Evolutionary conservation across 208 protist genomes (phyloP).

Genomic region (Crithidia sp.): DNA sequence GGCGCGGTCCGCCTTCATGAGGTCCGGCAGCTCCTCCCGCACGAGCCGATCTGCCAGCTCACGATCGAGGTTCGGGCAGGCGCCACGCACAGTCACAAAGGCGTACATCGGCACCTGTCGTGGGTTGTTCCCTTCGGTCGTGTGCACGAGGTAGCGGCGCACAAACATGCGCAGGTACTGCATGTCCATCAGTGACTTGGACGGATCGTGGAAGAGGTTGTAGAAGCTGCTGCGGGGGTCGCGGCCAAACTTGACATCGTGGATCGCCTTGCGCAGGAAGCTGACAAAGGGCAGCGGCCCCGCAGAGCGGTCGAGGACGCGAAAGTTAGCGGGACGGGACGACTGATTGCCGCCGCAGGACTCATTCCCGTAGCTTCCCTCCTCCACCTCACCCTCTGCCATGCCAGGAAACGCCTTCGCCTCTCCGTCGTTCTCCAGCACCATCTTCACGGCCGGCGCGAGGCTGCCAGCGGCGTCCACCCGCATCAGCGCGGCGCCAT

Average conservation of each 20-base stretch:
- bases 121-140: constrained; percentile 76
- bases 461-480: constrained; percentile 14
- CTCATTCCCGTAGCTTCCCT: background rate
- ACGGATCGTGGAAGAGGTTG: constrained; percentile 63
- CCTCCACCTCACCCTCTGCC: background rate
- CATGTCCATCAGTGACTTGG: constrained; percentile 59
- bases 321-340: background rate
- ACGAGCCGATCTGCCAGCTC: constrained; percentile 51
- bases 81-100: constrained; percentile 62
- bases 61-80: constrained; percentile 56
- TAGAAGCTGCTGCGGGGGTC: constrained; percentile 64
- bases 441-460: background rate
- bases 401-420: background rate
- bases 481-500: background rate
- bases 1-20: constrained; percentile 60
- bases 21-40: constrained; percentile 61
- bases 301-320: constrained; percentile 7
- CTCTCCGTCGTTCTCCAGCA: background rate
- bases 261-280: constrained; percentile 63
- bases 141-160: constrained; percentile 82
- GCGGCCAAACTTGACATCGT: constrained; percentile 61
- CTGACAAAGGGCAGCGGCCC: constrained; percentile 76
- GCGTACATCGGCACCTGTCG: constrained; percentile 61
- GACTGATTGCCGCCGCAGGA: background rate
- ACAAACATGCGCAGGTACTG: constrained; percentile 86